A percentile compares a stretch with the other conserved stretches of the same genome.
Evolutionary conservation across 306 rosid species (phyloP).

Genomic region (Nissolia schottii): DNA sequence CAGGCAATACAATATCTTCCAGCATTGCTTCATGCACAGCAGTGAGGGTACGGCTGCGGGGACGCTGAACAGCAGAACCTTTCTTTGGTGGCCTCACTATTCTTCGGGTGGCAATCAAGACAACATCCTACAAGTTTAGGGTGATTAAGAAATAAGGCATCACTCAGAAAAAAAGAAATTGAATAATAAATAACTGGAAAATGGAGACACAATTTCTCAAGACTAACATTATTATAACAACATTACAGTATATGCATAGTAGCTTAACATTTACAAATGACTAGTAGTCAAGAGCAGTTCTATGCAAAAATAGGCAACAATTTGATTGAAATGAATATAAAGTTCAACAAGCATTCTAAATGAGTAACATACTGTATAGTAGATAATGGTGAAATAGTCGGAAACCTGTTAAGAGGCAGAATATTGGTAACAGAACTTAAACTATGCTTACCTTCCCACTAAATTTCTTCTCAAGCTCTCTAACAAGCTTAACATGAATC

Average conservation of each 20-base stretch:
- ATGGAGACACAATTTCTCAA: not conserved
- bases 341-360: not conserved
- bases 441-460: slow-evolving; percentile 67
- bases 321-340: not conserved
- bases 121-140: slow-evolving; percentile 50
- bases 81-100: slow-evolving; percentile 86
- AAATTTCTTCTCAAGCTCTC: slow-evolving; percentile 93
- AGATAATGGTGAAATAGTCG: not conserved
- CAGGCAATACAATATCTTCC: slow-evolving; percentile 84
- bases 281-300: not conserved
- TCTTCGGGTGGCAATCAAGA: slow-evolving; percentile 76
- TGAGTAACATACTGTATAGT: not conserved
- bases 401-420: not conserved
- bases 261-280: not conserved
- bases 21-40: slow-evolving; percentile 88
- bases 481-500: slow-evolving; percentile 72
- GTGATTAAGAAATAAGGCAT: not conserved
- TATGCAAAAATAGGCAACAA: not conserved
- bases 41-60: slow-evolving; percentile 82
- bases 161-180: not conserved
- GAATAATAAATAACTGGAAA: not conserved
- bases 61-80: slow-evolving; percentile 81
- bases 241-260: not conserved
- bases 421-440: not conserved
- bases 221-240: not conserved